Conservation (phyloP, 768 basidiomycete genomes). For the Hygrocybe punicea region DNA sequence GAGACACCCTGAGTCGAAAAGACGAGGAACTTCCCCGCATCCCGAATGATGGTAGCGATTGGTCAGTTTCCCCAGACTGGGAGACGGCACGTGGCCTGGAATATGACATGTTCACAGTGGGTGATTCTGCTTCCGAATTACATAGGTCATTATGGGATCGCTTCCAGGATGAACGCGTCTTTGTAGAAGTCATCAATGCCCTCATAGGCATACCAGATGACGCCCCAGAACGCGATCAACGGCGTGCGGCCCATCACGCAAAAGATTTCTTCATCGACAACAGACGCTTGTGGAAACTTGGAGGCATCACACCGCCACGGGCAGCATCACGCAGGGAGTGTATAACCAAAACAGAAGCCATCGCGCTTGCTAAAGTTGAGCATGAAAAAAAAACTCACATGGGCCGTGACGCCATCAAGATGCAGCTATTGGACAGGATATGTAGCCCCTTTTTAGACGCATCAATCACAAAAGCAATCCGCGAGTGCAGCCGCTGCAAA, state of each 20-base stretch:
- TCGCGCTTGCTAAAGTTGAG: background rate
- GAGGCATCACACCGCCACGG: constrained; percentile 10
- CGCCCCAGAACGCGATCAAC: too few relatives aligned
- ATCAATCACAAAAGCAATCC: too few relatives aligned
- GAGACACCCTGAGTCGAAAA: constrained; percentile 11
- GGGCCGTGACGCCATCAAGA: too few relatives aligned
- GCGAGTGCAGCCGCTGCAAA: too few relatives aligned
- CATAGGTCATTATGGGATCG: constrained; percentile 14
- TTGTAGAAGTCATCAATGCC: too few relatives aligned
- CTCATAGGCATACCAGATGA: too few relatives aligned
- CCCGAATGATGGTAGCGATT: constrained; percentile 27
- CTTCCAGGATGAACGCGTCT: too few relatives aligned
- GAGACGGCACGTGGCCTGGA: constrained; percentile 15
- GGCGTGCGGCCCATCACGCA: too few relatives aligned
- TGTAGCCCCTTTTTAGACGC: too few relatives aligned
- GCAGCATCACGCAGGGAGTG: constrained; percentile 26
- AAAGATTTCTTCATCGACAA: background rate
- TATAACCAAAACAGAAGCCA: constrained; percentile 13
- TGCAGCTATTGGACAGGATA: too few relatives aligned
- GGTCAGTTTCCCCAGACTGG: constrained; percentile 31
- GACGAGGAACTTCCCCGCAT: background rate
- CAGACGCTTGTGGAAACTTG: constrained; percentile 23
- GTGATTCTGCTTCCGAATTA: too few relatives aligned
- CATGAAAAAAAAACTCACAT: too few relatives aligned
- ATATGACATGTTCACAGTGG: background rate